Percentiles rank a stretch among this genome's conserved stretches.
Conservation (phyloP, 139 green algal species). For the Chlamydomonas urium region DNA sequence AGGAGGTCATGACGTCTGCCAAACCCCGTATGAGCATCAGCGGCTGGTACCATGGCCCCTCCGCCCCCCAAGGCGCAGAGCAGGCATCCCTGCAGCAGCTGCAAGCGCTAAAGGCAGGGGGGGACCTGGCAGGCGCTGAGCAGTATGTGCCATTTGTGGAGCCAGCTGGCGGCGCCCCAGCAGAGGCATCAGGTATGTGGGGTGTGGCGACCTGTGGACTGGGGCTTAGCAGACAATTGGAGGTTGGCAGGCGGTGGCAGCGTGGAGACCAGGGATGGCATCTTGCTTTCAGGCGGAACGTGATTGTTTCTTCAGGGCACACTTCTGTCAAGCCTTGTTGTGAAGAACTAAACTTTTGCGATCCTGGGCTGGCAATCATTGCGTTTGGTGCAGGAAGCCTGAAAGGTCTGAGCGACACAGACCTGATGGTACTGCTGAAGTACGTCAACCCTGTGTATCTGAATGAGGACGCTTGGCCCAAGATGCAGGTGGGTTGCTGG, state of each 20-base stretch:
- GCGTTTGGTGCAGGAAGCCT: too few species aligned
- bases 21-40: constrained; percentile 66
- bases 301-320: too few species aligned
- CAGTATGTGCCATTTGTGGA: background rate
- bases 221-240: background rate
- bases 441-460: constrained; percentile 80
- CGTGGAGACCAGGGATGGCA: too few species aligned
- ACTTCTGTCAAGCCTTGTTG: too few species aligned
- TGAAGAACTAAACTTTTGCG: too few species aligned
- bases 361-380: too few species aligned
- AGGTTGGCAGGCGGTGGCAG: too few species aligned
- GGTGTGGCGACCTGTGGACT: background rate
- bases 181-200: too few species aligned
- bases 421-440: constrained; percentile 45
- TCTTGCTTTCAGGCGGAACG: too few species aligned
- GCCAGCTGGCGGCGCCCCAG: too few species aligned
- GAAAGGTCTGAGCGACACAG: constrained; percentile 41
- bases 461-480: constrained; percentile 30
- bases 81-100: constrained; percentile 70
- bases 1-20: constrained; percentile 49
- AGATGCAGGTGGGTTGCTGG: constrained; percentile 31
- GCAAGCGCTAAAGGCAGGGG: constrained; percentile 37
- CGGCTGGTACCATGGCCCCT: constrained; percentile 78
- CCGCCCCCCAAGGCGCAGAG: constrained; percentile 36
- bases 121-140: constrained; percentile 37